These are phyloP conservation scores for Polychytrium aggregatum DNA, from an alignment of 192 early-diverging fungal genomes.

Conservation along the genomic window DNA sequence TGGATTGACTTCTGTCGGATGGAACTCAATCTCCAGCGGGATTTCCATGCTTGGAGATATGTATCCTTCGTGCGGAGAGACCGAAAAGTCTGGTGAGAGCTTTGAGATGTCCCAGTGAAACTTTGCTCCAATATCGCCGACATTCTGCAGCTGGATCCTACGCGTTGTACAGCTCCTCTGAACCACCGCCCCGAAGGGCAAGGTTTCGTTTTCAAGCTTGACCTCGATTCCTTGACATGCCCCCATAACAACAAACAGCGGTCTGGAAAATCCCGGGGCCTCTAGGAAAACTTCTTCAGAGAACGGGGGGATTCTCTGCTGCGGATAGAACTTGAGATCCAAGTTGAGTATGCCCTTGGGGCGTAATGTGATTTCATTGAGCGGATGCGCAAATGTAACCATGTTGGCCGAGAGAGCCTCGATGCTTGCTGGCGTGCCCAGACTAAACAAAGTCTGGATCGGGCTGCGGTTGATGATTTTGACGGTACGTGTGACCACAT, in stretches of 20 bases:
- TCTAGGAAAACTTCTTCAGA: conserved; percentile 40
- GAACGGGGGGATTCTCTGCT: conserved; percentile 35
- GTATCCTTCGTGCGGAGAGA: conserved; percentile 48
- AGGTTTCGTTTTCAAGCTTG: conserved; percentile 38
- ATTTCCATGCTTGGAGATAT: conserved; percentile 54
- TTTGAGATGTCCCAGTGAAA: conserved; percentile 40
- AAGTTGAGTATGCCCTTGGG: conserved; percentile 33
- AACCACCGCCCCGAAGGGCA: conserved; percentile 54
- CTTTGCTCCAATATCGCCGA: conserved; percentile 43
- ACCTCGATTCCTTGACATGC: conserved; percentile 51
- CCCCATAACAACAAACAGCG: conserved; percentile 30
- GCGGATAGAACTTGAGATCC: conserved; percentile 37
- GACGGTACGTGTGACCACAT: conserved; percentile 15
- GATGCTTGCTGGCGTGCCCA: conserved; percentile 25
- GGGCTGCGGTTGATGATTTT: conserved; percentile 41
- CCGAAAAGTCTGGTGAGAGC: conserved; percentile 41
- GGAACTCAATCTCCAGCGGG: conserved; percentile 46
- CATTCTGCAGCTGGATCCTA: conserved; percentile 41
- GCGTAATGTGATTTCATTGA: conserved; percentile 17
- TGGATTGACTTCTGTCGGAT: conserved; percentile 38
- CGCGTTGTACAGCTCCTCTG: conserved; percentile 39
- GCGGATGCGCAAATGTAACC: conserved; percentile 18
- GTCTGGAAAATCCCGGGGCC: conserved; percentile 22
- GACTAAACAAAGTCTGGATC: conserved; percentile 27
- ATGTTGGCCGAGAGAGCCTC: conserved; percentile 19